Base-by-base conservation (phyloP, 345 rosid genomes). In the Citrus unshiu region DNA sequence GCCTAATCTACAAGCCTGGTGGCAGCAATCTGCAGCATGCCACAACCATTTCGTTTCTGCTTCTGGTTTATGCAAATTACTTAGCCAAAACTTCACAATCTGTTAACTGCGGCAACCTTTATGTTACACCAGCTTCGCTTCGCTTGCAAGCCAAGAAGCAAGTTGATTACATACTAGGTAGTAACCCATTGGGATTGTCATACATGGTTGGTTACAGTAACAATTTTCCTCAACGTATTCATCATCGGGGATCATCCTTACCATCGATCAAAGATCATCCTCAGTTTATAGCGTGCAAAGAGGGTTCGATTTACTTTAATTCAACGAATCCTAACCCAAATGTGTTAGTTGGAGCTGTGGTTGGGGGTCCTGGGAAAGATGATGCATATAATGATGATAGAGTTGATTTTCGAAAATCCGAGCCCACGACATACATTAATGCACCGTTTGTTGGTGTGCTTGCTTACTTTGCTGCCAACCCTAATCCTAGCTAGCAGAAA, bases 11-110 rank as follows among this genome's bases (percentile, higher is more conserved):
- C 95, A 96, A 86, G 86, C 97, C 99, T 18, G 98, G 97, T 0
- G 99, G 98, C 78, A 93, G 97, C 90, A 95, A 96, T 84, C 85
- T 96, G 46, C 99, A 96, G 58, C 99, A 96, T 25, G 91, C 97
- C 5, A 91, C 99, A 49, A 83, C 99, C 25, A 94, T 91, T 61
- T 90, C 99, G 0, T 96, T 96, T 81, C 93, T 94, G 49, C 90
- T 94, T 59, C 90, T 96, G 69, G 97, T 88, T 59, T 94, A 96
- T 60, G 94, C 99, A 30, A 86, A 93, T 35, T 91, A 91, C 89
- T 88, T 96, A 8, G 89, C 91, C 22, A 84, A 82, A 65, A 88
- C 88, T 18, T 89, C 92, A 0, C 98, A 91, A 68, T 78, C 95
- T 1, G 86, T 91, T 46, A 89, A 71, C 64, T 96, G 99, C 22